Conservation (phyloP, 2,329 filamentous ascomycete species). For the Claviceps sp. region DNA sequence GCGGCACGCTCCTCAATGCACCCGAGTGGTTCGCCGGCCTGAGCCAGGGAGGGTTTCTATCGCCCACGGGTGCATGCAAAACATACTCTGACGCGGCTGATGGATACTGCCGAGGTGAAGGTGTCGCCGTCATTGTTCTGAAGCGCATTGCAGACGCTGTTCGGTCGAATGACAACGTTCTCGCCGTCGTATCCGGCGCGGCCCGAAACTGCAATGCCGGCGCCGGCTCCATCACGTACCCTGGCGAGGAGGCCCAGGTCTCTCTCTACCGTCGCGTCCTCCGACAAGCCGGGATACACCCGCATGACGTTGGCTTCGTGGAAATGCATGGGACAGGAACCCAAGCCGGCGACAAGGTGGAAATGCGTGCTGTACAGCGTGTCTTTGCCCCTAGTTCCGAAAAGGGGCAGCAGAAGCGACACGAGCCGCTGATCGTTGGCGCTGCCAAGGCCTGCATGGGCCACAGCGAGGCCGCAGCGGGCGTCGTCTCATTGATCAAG, state of each 20-base stretch:
- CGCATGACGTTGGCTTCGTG: conserved; percentile 60
- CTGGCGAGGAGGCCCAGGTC: conserved; percentile 64
- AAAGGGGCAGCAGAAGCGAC: neutral
- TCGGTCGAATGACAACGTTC: conserved; percentile 59
- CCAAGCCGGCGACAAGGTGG: neutral
- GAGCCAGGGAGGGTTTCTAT: conserved; percentile 16
- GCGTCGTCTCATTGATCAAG: neutral
- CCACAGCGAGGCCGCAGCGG: neutral
- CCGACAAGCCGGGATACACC: conserved; percentile 59
- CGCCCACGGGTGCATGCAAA: conserved; percentile 33
- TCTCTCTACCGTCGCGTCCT: conserved; percentile 53
- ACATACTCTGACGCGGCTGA: conserved; percentile 71
- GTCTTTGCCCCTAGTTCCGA: neutral
- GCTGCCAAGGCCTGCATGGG: neutral
- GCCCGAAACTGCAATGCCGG: conserved; percentile 73
- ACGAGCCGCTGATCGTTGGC: neutral
- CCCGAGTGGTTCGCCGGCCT: conserved; percentile 65
- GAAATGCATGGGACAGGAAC: neutral
- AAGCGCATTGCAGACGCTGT: conserved; percentile 70
- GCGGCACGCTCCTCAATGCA: conserved; percentile 35
- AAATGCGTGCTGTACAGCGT: neutral
- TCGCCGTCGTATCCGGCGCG: conserved; percentile 63
- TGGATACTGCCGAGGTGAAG: conserved; percentile 71
- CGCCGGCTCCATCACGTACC: conserved; percentile 70
- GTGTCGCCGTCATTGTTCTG: conserved; percentile 58